Conservation (phyloP, 202 grass and related monocot species). For the Alloteropsis angusta region DNA sequence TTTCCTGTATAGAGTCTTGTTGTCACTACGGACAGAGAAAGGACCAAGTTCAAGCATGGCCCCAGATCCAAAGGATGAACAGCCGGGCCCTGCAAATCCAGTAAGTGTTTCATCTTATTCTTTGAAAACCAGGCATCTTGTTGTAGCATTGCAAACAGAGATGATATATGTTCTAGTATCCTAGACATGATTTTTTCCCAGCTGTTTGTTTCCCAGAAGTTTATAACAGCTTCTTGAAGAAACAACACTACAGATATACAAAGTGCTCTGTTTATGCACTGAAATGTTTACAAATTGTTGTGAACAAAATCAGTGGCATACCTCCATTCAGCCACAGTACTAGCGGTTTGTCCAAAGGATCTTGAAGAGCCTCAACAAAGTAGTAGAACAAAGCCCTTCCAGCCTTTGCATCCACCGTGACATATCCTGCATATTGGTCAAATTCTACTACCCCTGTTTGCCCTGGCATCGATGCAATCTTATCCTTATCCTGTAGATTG, state of each 20-base stretch:
- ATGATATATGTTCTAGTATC: not conserved
- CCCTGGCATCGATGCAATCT: constrained; percentile 40
- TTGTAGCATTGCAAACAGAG: not conserved
- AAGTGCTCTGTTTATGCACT: constrained; percentile 10
- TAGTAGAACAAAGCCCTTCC: constrained; percentile 64
- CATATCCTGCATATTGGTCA: constrained; percentile 48
- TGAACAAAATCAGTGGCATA: constrained; percentile 15
- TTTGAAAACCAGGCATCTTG: constrained; percentile 12
- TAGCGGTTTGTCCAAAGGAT: constrained; percentile 32
- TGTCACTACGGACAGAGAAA: constrained; percentile 52
- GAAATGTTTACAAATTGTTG: not conserved
- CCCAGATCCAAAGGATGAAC: constrained; percentile 62
- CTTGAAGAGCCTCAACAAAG: constrained; percentile 38
- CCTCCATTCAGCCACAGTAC: constrained; percentile 62
- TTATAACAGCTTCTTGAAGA: not conserved
- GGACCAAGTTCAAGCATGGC: constrained; percentile 71
- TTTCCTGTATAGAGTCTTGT: constrained; percentile 53
- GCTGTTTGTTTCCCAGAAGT: not conserved
- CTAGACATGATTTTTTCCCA: not conserved
- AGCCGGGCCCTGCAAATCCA: constrained; percentile 47
- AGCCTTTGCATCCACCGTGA: constrained; percentile 40
- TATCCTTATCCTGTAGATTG: constrained; percentile 25
- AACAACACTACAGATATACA: not conserved
- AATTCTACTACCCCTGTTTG: constrained; percentile 29
- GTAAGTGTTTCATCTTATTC: constrained; percentile 1